These are phyloP conservation scores for Lentithecium fluviatile DNA, from an alignment of 495 filamentous ascomycete species.

Conservation along the genomic window DNA sequence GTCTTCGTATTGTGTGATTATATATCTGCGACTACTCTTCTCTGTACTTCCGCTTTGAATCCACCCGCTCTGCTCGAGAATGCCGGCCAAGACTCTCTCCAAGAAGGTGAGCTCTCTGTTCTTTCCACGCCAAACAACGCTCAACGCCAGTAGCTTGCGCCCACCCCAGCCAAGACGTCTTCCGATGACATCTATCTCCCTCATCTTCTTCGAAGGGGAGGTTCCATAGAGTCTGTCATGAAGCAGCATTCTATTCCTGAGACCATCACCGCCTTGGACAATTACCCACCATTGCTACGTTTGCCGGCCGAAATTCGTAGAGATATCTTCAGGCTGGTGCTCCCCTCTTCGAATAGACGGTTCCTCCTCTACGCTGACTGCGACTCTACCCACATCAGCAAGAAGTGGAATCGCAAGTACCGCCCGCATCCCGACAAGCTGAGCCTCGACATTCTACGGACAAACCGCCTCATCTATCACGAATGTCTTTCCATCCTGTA, in stretches of 20 bases:
- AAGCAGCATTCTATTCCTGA: conserved; percentile 31
- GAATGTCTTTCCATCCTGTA: conserved; percentile 37
- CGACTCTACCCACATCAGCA: conserved; percentile 28
- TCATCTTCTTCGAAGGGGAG: background rate
- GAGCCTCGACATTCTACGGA: conserved; percentile 34
- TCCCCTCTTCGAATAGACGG: conserved; percentile 25
- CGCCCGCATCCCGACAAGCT: conserved; percentile 23
- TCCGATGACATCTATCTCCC: conserved; percentile 7
- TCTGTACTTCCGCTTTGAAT: background rate
- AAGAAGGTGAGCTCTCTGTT: conserved; percentile 23
- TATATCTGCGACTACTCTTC: background rate
- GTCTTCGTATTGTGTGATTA: background rate
- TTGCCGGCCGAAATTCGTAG: conserved; percentile 33
- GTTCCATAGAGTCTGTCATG: conserved; percentile 12
- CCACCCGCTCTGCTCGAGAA: conserved; percentile 7
- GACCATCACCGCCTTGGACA: conserved; percentile 30
- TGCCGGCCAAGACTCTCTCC: conserved; percentile 29
- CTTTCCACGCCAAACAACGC: background rate
- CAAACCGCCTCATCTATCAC: conserved; percentile 36
- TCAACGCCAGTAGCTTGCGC: conserved; percentile 15
- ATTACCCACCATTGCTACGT: conserved; percentile 30
- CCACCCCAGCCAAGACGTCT: conserved; percentile 11
- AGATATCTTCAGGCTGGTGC: conserved; percentile 31
- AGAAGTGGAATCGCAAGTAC: conserved; percentile 30
- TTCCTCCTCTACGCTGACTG: conserved; percentile 36